Percentiles rank a stretch among this genome's conserved stretches.
Evolutionary conservation across 192 early-diverging fungal species (phyloP).

Genomic region (Allomyces macrogynus): DNA sequence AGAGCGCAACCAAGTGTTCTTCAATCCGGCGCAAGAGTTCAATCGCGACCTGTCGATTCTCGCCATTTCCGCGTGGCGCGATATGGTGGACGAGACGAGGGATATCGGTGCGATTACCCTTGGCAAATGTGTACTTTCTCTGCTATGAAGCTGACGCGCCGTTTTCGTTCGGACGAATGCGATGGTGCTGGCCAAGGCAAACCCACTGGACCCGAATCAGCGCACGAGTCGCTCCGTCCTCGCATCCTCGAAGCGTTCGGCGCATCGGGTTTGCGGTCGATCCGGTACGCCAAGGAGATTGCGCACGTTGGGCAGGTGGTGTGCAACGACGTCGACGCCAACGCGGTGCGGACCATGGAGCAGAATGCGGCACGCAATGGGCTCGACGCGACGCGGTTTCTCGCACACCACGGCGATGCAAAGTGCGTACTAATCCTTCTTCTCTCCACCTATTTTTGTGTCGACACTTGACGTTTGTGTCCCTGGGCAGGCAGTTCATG

Average conservation of each 20-base stretch:
- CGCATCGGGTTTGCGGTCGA: conserved; percentile 80
- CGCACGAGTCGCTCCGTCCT: too few relatives aligned
- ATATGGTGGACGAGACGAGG: conserved; percentile 40
- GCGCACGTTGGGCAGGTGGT: conserved; percentile 53
- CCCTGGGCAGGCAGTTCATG: conserved; percentile 48
- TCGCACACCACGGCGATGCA: conserved; percentile 69
- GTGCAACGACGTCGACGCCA: conserved; percentile 72
- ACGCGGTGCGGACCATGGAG: conserved; percentile 72
- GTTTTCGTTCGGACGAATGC: too few relatives aligned
- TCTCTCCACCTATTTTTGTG: neutral
- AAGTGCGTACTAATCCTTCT: conserved; percentile 21
- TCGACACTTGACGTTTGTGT: neutral
- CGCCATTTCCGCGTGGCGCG: conserved; percentile 78
- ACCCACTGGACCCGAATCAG: too few relatives aligned
- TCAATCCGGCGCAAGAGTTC: conserved; percentile 94
- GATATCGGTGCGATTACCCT: neutral
- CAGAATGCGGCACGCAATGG: conserved; percentile 69
- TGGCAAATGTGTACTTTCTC: too few relatives aligned
- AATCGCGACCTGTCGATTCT: conserved; percentile 96
- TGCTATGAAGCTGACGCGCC: too few relatives aligned
- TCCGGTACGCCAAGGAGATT: conserved; percentile 93
- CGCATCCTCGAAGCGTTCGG: conserved; percentile 76
- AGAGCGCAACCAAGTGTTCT: conserved; percentile 78
- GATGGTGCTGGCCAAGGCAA: conserved; percentile 8
- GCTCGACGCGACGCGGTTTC: conserved; percentile 45